phyloP scores from a whole-genome alignment of 768 basidiomycete genomes.

The Heimioporus sp. region DNA sequence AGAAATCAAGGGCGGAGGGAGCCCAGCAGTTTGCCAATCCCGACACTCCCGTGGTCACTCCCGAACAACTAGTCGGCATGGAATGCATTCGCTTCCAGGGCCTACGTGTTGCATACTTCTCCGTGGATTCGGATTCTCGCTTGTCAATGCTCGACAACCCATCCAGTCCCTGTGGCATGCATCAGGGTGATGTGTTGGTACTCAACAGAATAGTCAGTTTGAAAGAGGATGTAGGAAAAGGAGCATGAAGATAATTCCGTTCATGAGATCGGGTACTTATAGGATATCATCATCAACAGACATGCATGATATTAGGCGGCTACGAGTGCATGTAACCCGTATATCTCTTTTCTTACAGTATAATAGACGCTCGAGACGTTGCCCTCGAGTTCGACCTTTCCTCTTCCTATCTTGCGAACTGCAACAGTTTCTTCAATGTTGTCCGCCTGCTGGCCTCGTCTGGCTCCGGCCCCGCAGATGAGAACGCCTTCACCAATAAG shows the following conservation, averaged over 20 bases:
- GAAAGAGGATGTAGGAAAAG: conserved; percentile 92
- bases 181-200: conserved; percentile 76
- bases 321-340: conserved; percentile 86
- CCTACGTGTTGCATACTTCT: conserved; percentile 91
- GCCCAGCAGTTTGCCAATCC: conserved; percentile 36
- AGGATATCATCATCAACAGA: conserved; percentile 5
- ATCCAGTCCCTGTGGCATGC: conserved; percentile 39
- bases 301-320: conserved; percentile 45
- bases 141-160: conserved; percentile 62
- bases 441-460: conserved; percentile 40
- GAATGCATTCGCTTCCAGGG: conserved; percentile 98
- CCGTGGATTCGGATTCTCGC: conserved; percentile 83
- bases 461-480: conserved; percentile 72
- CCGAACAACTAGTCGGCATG: conserved; percentile 78
- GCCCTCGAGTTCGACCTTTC: conserved; percentile 88
- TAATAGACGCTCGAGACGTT: conserved; percentile 87
- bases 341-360: conserved; percentile 84
- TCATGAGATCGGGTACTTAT: not conserved
- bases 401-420: conserved; percentile 83
- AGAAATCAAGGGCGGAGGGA: conserved; percentile 51
- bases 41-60: conserved; percentile 67
- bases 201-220: conserved; percentile 91
- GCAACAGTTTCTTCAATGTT: conserved; percentile 69
- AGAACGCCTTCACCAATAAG: conserved; percentile 97
- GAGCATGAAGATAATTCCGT: conserved; percentile 10